Evolutionary conservation across 2,329 filamentous ascomycete genomes (phyloP), one percentile per base, ranked within the genome.

Genomic region (Fusarium penzigii): DNA sequence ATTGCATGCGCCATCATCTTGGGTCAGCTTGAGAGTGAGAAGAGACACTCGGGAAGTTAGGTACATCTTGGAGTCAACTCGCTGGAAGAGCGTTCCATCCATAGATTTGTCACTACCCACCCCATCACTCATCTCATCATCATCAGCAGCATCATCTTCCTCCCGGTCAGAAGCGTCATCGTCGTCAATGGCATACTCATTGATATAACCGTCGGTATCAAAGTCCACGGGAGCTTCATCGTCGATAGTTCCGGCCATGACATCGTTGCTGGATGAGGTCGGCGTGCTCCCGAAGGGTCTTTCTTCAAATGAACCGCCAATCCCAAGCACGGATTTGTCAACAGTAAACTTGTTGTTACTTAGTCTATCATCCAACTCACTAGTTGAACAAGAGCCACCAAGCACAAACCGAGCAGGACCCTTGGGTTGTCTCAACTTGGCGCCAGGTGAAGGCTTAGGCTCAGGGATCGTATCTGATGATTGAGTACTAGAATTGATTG

Each of bases 11-110:
- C 89, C 87, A 70, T 90, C 87, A 59, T 84, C 87, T 67, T 96
- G 86, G 12, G 78, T 88, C 69, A 99, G 85, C 80, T 93, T 88
- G 47, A 93, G 86, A 1, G 92, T 97, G 60, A 99, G 87, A 39
- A 97, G 83, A 2, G 93, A 97, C 46, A 89, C 87, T 44, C 90
- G 86, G 2, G 93, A 96, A 3, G 89, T 87, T 25, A 97, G 79
- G 66, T 96, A 90, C 8, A 87, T 85, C 70, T 86, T 86, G 39
- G 92, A 97, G 70, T 96, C 90, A 44, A 97, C 92, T 9, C 94
- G 88, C 71, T 92, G 86, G 80, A 99, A 99, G 64, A 91, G 79
- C 65, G 84, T 86, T 55, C 94, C 88, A 56, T 94, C 89, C 46
- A 92, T 81, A 2, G 90, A 90, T 61, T 89, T 88, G 51, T 87